Conservation (phyloP, 768 basidiomycete species). For the Asterophora lycoperdoides region DNA sequence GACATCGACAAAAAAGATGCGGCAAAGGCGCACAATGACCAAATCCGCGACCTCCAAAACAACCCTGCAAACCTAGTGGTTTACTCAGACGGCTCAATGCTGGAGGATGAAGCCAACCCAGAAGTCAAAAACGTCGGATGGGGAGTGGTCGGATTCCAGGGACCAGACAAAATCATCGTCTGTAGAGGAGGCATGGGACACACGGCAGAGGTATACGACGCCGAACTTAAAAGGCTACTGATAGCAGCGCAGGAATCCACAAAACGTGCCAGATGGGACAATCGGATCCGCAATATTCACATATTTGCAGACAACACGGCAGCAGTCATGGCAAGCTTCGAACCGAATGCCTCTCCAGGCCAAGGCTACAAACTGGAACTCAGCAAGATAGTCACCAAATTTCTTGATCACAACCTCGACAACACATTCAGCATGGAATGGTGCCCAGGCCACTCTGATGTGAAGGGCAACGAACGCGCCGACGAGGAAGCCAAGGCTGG, state of each 20-base stretch:
- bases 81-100: too few relatives aligned
- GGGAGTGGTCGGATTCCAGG: conserved; percentile 16
- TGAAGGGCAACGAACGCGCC: neutral
- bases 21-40: neutral
- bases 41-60: neutral
- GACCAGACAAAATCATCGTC: conserved; percentile 8
- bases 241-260: conserved; percentile 13
- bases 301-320: conserved; percentile 18
- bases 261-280: conserved; percentile 2
- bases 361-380: conserved; percentile 8
- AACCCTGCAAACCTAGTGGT: neutral
- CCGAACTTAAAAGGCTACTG: conserved; percentile 21
- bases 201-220: conserved; percentile 28
- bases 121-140: conserved; percentile 17
- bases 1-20: neutral
- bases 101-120: conserved; percentile 3
- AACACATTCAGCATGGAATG: neutral
- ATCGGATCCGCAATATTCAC: conserved; percentile 15
- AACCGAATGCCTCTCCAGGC: conserved; percentile 17
- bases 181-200: conserved; percentile 16
- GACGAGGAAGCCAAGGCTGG: neutral
- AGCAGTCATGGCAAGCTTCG: conserved; percentile 10
- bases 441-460: too few relatives aligned
- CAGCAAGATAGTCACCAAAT: neutral
- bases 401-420: neutral